These are phyloP conservation scores for Phytophthora sojae DNA, from an alignment of 352 stramenopile species.

Conservation along the genomic window DNA sequence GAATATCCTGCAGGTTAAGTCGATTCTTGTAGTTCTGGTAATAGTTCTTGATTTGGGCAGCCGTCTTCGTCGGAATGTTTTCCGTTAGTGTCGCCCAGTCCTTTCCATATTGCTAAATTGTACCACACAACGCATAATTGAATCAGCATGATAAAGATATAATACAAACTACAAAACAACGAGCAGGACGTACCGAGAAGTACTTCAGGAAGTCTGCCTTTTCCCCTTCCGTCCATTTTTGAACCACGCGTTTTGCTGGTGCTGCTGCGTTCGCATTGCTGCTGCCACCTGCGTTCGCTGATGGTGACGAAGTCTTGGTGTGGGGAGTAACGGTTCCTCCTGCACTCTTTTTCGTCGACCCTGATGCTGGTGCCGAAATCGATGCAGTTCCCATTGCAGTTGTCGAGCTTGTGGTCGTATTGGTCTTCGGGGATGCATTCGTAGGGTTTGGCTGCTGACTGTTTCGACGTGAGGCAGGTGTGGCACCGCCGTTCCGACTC, in stretches of 20 bases:
- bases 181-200: constrained; percentile 69
- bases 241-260: constrained; percentile 81
- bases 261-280: constrained; percentile 21
- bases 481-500: constrained; percentile 38
- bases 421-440: constrained; percentile 26
- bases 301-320: constrained; percentile 24
- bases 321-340: constrained; percentile 22
- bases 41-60: constrained; percentile 93
- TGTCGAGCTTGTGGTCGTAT: constrained; percentile 2
- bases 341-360: constrained; percentile 17
- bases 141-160: constrained; percentile 6
- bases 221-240: constrained; percentile 92
- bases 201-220: constrained; percentile 91
- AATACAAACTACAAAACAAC: background rate
- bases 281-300: constrained; percentile 25
- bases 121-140: constrained; percentile 15
- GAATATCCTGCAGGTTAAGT: constrained; percentile 87
- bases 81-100: constrained; percentile 89
- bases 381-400: constrained; percentile 2
- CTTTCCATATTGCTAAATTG: constrained; percentile 81
- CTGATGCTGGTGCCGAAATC: constrained; percentile 10
- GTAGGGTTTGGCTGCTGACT: constrained; percentile 25
- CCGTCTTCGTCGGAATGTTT: constrained; percentile 90
- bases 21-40: constrained; percentile 95
- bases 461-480: constrained; percentile 42